These are phyloP conservation scores for Myxozyma kluyveri DNA, from an alignment of 805 yeast genomes.

Conservation along the genomic window DNA sequence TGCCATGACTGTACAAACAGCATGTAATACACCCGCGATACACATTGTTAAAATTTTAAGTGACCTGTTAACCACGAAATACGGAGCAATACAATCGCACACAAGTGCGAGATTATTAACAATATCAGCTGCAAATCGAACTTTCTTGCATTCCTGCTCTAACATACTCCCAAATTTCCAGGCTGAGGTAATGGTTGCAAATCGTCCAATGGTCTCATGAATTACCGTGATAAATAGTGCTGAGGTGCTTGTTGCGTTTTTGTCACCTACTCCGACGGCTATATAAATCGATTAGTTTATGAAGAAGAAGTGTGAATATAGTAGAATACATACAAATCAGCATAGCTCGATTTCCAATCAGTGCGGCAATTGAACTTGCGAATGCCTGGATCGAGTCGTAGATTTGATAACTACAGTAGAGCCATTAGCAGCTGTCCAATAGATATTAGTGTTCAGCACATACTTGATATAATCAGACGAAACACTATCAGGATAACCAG, in stretches of 20 bases:
- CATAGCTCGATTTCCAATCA: slow-evolving; percentile 40
- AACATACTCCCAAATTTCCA: slow-evolving; percentile 38
- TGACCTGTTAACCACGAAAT: slow-evolving; percentile 31
- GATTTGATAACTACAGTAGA: slow-evolving; percentile 35
- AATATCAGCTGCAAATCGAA: slow-evolving; percentile 39
- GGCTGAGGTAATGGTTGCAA: slow-evolving; percentile 41
- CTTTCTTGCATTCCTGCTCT: slow-evolving; percentile 42
- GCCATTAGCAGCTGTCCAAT: background rate
- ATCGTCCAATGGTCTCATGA: slow-evolving; percentile 40
- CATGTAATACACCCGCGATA: slow-evolving; percentile 37
- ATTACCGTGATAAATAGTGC: slow-evolving; percentile 40
- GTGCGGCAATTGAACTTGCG: slow-evolving; percentile 37
- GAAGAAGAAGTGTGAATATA: background rate
- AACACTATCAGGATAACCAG: slow-evolving; percentile 41
- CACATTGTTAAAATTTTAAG: slow-evolving; percentile 34
- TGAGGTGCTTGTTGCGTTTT: slow-evolving; percentile 38
- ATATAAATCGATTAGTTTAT: background rate
- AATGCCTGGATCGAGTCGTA: slow-evolving; percentile 42
- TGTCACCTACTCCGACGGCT: slow-evolving; percentile 42
- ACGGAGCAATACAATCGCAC: slow-evolving; percentile 39
- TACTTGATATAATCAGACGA: slow-evolving; percentile 36
- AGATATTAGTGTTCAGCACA: slow-evolving; percentile 1
- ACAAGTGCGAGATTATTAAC: slow-evolving; percentile 39
- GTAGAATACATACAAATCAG: slow-evolving; percentile 20
- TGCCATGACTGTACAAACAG: slow-evolving; percentile 41